phyloP scores from a whole-genome alignment of 1,284 basidiomycete species.

The Leccinum subfulvum region DNA sequence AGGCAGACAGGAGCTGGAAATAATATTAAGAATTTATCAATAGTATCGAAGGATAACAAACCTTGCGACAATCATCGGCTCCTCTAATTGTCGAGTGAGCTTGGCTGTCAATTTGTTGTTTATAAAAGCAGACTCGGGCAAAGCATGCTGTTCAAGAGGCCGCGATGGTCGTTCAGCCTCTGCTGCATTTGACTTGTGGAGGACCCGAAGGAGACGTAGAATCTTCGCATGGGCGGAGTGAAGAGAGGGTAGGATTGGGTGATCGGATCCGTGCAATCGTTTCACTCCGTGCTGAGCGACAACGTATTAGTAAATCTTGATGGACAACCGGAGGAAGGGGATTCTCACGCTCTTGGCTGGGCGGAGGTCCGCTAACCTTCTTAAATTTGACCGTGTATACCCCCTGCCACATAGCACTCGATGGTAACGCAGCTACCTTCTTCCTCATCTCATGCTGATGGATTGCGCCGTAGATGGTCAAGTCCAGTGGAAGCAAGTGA shows the following conservation, averaged over 20 bases:
- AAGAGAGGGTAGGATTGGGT: constrained; percentile 63
- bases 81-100: constrained; percentile 95
- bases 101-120: constrained; percentile 99
- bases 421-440: constrained; percentile 56
- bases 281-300: constrained; percentile 35
- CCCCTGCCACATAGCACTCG: constrained; percentile 83
- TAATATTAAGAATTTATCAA: constrained; percentile 3
- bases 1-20: constrained; percentile 82
- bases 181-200: constrained; percentile 75
- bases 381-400: constrained; percentile 91
- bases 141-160: constrained; percentile 50
- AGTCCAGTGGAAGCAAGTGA: constrained; percentile 75
- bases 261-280: constrained; percentile 52
- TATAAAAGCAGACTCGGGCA: constrained; percentile 83
- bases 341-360: constrained; percentile 55
- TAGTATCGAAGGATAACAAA: constrained; percentile 29
- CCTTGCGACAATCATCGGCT: constrained; percentile 99
- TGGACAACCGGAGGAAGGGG: constrained; percentile 11
- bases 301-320: constrained; percentile 17
- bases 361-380: constrained; percentile 84
- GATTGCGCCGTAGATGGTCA: constrained; percentile 95
- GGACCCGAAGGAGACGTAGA: constrained; percentile 82
- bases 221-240: constrained; percentile 90
- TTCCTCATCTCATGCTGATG: constrained; percentile 84
- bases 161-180: constrained; percentile 58